Evolutionary conservation across 768 basidiomycete genomes (phyloP).

Genomic region (Ephemerocybe angulata): DNA sequence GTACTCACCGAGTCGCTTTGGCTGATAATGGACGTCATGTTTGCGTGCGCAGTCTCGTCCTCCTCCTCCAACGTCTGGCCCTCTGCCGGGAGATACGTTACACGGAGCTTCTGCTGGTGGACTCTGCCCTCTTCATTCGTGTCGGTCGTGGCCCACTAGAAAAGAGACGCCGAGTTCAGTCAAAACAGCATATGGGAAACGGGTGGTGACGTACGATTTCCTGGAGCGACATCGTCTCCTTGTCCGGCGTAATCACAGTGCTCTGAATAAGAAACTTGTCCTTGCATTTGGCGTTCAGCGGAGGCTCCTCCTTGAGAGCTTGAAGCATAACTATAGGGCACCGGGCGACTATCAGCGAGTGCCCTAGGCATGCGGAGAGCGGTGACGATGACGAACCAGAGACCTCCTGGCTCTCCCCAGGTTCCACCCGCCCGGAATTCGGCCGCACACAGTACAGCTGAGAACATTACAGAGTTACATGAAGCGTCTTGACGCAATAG

Average conservation of each 20-base stretch:
- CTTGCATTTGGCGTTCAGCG: slow-evolving; percentile 88
- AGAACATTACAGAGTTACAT: slow-evolving; percentile 12
- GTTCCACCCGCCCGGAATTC: slow-evolving; percentile 95
- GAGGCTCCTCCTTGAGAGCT: slow-evolving; percentile 93
- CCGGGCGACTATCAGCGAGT: background rate
- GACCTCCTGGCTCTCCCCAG: slow-evolving; percentile 93
- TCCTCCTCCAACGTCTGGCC: slow-evolving; percentile 79
- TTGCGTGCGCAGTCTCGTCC: slow-evolving; percentile 42
- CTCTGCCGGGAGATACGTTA: slow-evolving; percentile 85
- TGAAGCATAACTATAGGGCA: slow-evolving; percentile 81
- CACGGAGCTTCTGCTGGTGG: slow-evolving; percentile 92
- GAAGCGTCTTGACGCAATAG: background rate
- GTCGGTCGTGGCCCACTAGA: slow-evolving; percentile 59
- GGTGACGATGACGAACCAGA: slow-evolving; percentile 57
- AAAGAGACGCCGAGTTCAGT: slow-evolving; percentile 10
- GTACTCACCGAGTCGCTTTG: slow-evolving; percentile 27
- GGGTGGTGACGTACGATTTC: slow-evolving; percentile 70
- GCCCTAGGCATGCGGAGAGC: background rate
- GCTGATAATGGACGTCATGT: slow-evolving; percentile 17
- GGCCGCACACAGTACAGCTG: slow-evolving; percentile 95
- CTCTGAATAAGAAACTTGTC: slow-evolving; percentile 99
- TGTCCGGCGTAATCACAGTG: slow-evolving; percentile 85
- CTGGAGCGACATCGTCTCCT: slow-evolving; percentile 69
- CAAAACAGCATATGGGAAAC: slow-evolving; percentile 10
- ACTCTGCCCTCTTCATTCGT: slow-evolving; percentile 63